A percentile compares a stretch with the other conserved stretches of the same genome.
These are phyloP conservation scores for Rosellinia necatrix DNA, from an alignment of 2,329 filamentous ascomycete species.

Conservation along the genomic window DNA sequence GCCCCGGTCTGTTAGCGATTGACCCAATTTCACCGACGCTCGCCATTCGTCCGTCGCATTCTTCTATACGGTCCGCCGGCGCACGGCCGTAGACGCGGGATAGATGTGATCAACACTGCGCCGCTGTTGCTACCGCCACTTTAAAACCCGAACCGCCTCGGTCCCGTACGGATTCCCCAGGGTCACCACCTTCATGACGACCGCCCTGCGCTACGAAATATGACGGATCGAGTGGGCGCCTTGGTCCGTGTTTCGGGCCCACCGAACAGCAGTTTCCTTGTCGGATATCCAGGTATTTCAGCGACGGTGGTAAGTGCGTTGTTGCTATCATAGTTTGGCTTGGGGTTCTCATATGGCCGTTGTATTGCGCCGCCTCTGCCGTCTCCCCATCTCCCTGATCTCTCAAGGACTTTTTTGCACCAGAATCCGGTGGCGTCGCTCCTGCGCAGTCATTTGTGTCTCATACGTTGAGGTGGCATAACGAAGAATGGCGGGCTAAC, in stretches of 20 bases:
- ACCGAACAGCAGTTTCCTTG: constrained; percentile 94
- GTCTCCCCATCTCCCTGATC: constrained; percentile 17
- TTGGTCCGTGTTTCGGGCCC: constrained; percentile 96
- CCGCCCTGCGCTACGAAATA: constrained; percentile 29
- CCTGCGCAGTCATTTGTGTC: no score
- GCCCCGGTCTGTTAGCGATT: constrained; percentile 26
- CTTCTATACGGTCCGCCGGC: constrained; percentile 30
- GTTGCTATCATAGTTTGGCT: neutral
- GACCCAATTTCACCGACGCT: constrained; percentile 17
- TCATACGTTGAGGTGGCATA: neutral
- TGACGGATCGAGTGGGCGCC: constrained; percentile 64
- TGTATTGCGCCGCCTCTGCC: neutral
- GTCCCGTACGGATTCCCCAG: constrained; percentile 24
- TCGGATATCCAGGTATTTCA: constrained; percentile 97
- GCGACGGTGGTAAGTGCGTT: constrained; percentile 81
- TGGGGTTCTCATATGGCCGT: constrained; percentile 13
- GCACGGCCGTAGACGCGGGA: constrained; percentile 34
- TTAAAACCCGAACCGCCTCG: constrained; percentile 23
- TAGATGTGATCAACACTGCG: constrained; percentile 36
- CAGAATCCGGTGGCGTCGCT: neutral
- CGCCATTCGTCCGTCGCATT: constrained; percentile 29
- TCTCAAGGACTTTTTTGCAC: constrained; percentile 1
- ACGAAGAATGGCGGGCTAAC: constrained; percentile 13
- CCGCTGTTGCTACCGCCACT: constrained; percentile 22
- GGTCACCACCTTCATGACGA: constrained; percentile 30